A percentile compares a stretch with the other conserved stretches of the same genome.
These are phyloP conservation scores for Kluyveromyces siamensis DNA, from an alignment of 805 yeast genomes.

Conservation along the genomic window DNA sequence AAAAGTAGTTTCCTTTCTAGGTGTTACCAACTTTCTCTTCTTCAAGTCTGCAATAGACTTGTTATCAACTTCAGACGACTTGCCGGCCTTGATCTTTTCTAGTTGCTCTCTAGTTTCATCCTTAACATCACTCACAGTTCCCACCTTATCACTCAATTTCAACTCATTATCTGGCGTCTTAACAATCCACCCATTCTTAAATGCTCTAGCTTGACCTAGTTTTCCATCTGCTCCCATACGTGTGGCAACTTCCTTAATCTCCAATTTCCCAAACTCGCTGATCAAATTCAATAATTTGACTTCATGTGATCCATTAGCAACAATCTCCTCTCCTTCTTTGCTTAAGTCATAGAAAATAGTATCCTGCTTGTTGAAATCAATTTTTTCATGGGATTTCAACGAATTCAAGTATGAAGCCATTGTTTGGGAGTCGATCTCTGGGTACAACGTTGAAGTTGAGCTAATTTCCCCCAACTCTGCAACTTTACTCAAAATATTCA, in stretches of 20 bases:
- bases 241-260: conserved; percentile 60
- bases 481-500: conserved; percentile 53
- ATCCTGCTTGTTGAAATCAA: conserved; percentile 64
- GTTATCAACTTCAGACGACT: conserved; percentile 32
- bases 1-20: conserved; percentile 69
- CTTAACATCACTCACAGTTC: conserved; percentile 31
- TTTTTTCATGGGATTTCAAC: conserved; percentile 74
- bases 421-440: conserved; percentile 51
- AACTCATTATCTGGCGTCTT: conserved; percentile 74
- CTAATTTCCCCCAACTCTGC: conserved; percentile 53
- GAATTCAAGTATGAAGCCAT: conserved; percentile 83
- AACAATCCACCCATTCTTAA: conserved; percentile 92
- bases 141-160: conserved; percentile 44
- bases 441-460: conserved; percentile 63
- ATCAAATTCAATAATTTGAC: conserved; percentile 70
- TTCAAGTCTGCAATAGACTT: conserved; percentile 77
- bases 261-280: conserved; percentile 67
- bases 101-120: conserved; percentile 64
- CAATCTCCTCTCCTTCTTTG: conserved; percentile 72
- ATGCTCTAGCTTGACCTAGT: conserved; percentile 95
- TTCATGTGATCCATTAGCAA: conserved; percentile 83
- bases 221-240: conserved; percentile 78
- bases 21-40: conserved; percentile 78
- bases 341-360: conserved; percentile 68
- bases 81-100: conserved; percentile 35